Evolutionary conservation across 495 filamentous ascomycete species (phyloP), one percentile per base, ranked within the genome.

Genomic region (Platismatia glauca): DNA sequence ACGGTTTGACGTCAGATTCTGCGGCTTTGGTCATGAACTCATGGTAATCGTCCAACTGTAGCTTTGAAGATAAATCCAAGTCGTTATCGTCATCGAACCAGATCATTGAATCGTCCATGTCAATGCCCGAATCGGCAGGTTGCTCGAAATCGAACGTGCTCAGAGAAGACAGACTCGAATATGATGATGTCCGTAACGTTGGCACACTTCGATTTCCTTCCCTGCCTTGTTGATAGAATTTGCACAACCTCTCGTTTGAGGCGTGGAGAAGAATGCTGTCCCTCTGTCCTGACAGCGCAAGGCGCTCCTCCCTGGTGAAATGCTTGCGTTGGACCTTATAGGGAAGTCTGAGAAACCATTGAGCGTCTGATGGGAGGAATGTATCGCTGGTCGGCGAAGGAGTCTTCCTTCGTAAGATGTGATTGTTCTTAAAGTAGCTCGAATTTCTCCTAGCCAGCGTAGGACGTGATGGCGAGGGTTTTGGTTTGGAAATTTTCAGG

Each of bases 61-160:
- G 39, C 12, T 60, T 63, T 27, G 65, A 61, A 34, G 83, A 82
- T 58, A 92, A 73, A 68, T 93, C 86, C 27, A 93, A 75, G 57
- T 89, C 83, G 18, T 86, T 84, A 64, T 89, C 86, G 64, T 89
- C 88, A 33, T 95, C 89, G 59, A 93, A 75, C 89, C 89, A 91
- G 62, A 83, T 82, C 57, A 90, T 78, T 44, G 75, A 74, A 57
- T 77, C 75, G 60, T 79, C 76, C 71, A 82, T 80, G n/a, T 75
- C 75, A 55, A 75, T 69, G 41, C 66, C 72, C 9, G 69, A 68
- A 58, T 74, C 71, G 24, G 64, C 48, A 46, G 69, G 24, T 68
- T 58, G 52, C 72, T 71, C 20, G 69, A 70, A n/a, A 61, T 72
- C 56, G 68, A 74, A 57, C 69, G 73, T 66, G 69, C 68, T 60